Conservation (phyloP, 495 filamentous ascomycete species). For the Neurospora hispaniola region DNA sequence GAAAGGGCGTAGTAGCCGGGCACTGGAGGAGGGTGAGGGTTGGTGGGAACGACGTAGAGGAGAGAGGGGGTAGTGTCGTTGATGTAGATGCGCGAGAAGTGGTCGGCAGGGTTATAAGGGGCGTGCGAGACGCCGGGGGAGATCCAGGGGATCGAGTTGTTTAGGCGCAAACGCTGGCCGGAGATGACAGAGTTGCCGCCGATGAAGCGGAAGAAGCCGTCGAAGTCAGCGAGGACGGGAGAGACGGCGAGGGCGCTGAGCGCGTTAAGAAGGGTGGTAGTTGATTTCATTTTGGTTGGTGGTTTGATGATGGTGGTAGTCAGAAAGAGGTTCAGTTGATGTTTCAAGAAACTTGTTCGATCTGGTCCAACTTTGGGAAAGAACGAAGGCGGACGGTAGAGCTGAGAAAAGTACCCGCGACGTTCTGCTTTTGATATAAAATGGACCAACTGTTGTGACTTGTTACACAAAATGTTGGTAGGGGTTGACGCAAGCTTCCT, state of each 20-base stretch:
- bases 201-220: slow-evolving; percentile 10
- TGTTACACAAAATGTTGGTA: neutral
- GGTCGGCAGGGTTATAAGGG: slow-evolving; percentile 13
- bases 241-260: neutral
- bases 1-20: slow-evolving; percentile 17
- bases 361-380: neutral
- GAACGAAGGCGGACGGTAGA: neutral
- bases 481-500: neutral
- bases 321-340: neutral
- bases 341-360: neutral
- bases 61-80: neutral
- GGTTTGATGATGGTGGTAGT: neutral
- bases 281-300: slow-evolving; percentile 6
- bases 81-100: slow-evolving; percentile 8
- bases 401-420: neutral
- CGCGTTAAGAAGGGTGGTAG: slow-evolving; percentile 1
- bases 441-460: neutral
- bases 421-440: neutral
- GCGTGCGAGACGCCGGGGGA: slow-evolving; percentile 9
- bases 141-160: slow-evolving; percentile 5
- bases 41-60: slow-evolving; percentile 12
- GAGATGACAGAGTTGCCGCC: slow-evolving; percentile 6
- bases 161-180: slow-evolving; percentile 13
- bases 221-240: slow-evolving; percentile 4
- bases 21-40: slow-evolving; percentile 17